phyloP scores from a whole-genome alignment of 345 rosid species.

The Gossypium thurberi region DNA sequence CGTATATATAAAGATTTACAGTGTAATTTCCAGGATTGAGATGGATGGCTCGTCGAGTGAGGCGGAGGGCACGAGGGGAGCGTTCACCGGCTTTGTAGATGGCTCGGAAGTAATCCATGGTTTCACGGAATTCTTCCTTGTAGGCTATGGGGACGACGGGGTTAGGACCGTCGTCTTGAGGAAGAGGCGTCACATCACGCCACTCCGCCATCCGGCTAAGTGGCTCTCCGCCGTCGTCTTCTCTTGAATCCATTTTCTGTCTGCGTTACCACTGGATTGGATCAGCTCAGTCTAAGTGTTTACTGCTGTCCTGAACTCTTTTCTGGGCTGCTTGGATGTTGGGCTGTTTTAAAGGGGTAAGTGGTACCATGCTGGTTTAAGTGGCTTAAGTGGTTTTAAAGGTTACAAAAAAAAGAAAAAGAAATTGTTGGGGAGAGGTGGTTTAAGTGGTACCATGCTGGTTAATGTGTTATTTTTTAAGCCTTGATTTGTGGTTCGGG shows the following conservation, averaged over 20 bases:
- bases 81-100: slow-evolving; percentile 62
- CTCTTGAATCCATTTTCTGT: slow-evolving; percentile 19
- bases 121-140: slow-evolving; percentile 68
- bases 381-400: too few relatives aligned
- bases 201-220: slow-evolving; percentile 60
- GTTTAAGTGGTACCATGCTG: too few relatives aligned
- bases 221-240: slow-evolving; percentile 23
- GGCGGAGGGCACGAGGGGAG: slow-evolving; percentile 66
- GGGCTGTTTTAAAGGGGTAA: too few relatives aligned
- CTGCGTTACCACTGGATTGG: not conserved
- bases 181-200: slow-evolving; percentile 64
- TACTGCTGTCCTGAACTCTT: not conserved
- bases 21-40: slow-evolving; percentile 86
- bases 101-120: slow-evolving; percentile 90
- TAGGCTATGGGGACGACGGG: slow-evolving; percentile 80
- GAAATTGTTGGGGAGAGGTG: too few relatives aligned
- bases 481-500: too few relatives aligned
- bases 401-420: too few relatives aligned
- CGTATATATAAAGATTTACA: slow-evolving; percentile 27
- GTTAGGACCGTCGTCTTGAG: slow-evolving; percentile 80
- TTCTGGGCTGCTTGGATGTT: too few relatives aligned
- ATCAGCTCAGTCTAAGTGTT: not conserved
- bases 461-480: too few relatives aligned
- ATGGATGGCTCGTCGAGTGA: slow-evolving; percentile 54
- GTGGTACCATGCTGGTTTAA: too few relatives aligned